Percentiles rank a stretch among this genome's conserved stretches.
phyloP scores from a whole-genome alignment of 148 eudicot species.

The Arctostaphylos glauca region DNA sequence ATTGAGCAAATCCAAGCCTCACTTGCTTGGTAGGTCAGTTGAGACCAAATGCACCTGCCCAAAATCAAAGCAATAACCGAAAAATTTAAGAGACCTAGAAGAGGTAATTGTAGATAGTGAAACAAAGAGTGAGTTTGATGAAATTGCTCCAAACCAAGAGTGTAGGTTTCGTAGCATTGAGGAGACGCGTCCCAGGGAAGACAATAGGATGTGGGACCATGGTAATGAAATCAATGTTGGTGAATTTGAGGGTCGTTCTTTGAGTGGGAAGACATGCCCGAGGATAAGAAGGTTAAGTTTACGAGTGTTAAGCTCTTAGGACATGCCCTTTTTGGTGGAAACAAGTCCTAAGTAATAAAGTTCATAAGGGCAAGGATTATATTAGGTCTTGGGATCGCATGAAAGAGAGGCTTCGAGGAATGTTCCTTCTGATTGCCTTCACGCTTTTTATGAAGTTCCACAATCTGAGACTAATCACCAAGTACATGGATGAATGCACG shows the following conservation, averaged over 20 bases:
- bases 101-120: neutral
- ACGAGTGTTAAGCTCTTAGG: neutral
- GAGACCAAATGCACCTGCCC: neutral
- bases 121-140: neutral
- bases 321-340: constrained; percentile 1
- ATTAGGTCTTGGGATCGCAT: neutral
- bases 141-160: neutral
- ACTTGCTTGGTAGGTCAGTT: neutral
- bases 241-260: neutral
- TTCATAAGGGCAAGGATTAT: neutral
- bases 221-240: neutral
- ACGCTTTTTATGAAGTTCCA: neutral
- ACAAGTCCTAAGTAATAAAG: neutral
- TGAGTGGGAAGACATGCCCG: neutral
- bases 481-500: neutral
- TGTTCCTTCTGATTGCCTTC: neutral
- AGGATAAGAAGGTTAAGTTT: constrained; percentile 2
- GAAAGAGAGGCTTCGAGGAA: neutral
- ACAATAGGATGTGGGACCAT: neutral
- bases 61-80: neutral
- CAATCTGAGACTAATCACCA: neutral
- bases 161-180: neutral
- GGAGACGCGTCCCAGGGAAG: neutral
- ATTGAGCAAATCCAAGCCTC: neutral
- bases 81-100: neutral